Conservation (phyloP, 106 monocot genomes). For the Dendrobium huoshanense region DNA sequence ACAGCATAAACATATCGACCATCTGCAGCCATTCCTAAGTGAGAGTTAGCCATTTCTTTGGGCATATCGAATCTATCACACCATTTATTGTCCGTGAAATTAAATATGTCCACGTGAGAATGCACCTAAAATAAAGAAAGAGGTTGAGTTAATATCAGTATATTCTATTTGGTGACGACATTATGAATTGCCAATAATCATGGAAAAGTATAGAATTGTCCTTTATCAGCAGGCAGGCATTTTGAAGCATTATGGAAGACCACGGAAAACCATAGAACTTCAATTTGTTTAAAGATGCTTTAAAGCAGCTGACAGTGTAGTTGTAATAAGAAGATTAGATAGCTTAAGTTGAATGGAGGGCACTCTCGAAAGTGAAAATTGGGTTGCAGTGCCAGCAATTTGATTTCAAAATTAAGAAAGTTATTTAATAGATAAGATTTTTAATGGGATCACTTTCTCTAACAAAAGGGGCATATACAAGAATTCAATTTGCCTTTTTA, state of each 20-base stretch:
- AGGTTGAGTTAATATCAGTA: slow-evolving; percentile 4
- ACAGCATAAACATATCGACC: slow-evolving; percentile 75
- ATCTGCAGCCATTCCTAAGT: slow-evolving; percentile 84
- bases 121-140: slow-evolving; percentile 47
- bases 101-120: slow-evolving; percentile 89
- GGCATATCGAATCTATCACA: slow-evolving; percentile 61
- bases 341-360: not conserved
- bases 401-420: not conserved
- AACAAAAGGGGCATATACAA: no score
- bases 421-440: no score
- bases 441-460: no score
- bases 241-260: not conserved
- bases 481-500: no score
- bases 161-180: not conserved
- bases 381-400: not conserved
- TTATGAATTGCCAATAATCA: not conserved
- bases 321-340: not conserved
- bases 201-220: not conserved
- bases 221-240: not conserved
- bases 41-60: slow-evolving; percentile 94
- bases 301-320: not conserved
- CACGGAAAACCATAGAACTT: not conserved
- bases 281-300: not conserved
- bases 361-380: not conserved
- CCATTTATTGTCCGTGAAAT: slow-evolving; percentile 75